Evolutionary conservation across 768 basidiomycete genomes (phyloP).

Genomic region (Chiua virens): DNA sequence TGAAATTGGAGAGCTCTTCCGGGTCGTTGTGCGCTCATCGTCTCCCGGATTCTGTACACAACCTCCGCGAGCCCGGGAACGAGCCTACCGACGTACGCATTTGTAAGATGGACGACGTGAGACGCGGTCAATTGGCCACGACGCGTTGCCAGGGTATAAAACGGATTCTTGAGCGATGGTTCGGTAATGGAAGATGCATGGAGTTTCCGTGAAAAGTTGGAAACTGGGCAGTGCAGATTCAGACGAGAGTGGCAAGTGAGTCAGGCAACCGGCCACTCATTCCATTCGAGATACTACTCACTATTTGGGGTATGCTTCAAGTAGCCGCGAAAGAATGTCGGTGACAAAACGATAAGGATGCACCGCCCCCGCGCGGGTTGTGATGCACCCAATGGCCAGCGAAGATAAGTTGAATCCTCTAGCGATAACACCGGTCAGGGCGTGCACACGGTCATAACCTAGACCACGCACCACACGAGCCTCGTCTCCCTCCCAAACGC

Average conservation of each 20-base stretch:
- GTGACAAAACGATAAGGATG: conserved; percentile 74
- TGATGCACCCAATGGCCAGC: conserved; percentile 49
- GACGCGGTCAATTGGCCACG: conserved; percentile 40
- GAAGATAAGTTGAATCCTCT: conserved; percentile 54
- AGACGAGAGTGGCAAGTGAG: not conserved
- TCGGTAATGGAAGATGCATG: conserved; percentile 38
- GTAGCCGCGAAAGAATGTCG: conserved; percentile 51
- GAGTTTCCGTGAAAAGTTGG: conserved; percentile 44
- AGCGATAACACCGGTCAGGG: not conserved
- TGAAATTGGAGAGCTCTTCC: conserved; percentile 35
- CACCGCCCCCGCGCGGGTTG: conserved; percentile 56
- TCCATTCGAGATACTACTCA: conserved; percentile 19
- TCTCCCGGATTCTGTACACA: conserved; percentile 41
- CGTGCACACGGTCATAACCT: not conserved
- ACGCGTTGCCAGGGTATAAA: conserved; percentile 43
- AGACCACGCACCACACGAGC: conserved; percentile 34
- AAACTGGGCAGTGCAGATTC: conserved; percentile 24
- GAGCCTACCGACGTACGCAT: conserved; percentile 49
- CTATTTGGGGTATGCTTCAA: conserved; percentile 45
- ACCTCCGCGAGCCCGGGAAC: conserved; percentile 40
- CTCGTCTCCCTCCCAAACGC: conserved; percentile 30
- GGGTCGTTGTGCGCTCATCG: conserved; percentile 66
- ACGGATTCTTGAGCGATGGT: conserved; percentile 18
- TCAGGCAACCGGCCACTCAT: conserved; percentile 2
- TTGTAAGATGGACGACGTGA: conserved; percentile 55